Conservation (phyloP, 2,329 filamentous ascomycete genomes). For the Aspergillus brasiliensis region DNA sequence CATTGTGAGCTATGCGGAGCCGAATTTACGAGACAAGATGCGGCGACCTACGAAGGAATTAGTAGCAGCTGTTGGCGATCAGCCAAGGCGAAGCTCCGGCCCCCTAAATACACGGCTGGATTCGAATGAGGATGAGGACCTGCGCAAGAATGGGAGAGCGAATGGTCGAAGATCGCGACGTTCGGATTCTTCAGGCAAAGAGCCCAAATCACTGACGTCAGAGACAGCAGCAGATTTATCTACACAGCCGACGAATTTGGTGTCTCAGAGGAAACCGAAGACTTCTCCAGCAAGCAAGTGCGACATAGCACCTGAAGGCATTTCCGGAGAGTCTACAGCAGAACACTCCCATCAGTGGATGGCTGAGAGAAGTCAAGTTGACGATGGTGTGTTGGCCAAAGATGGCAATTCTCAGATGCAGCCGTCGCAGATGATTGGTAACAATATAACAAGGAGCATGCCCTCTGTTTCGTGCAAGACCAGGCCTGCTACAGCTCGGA, state of each 20-base stretch:
- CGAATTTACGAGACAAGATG: constrained; percentile 81
- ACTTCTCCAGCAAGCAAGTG: constrained; percentile 26
- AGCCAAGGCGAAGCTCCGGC: constrained; percentile 48
- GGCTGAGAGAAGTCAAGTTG: background rate
- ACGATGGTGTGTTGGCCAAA: no score
- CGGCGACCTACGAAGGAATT: constrained; percentile 75
- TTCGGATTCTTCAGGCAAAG: constrained; percentile 20
- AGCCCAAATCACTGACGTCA: constrained; percentile 19
- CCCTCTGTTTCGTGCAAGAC: constrained; percentile 7
- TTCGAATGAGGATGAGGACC: constrained; percentile 31
- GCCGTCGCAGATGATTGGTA: background rate
- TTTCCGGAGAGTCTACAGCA: background rate
- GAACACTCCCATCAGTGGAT: background rate
- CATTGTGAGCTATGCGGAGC: constrained; percentile 78
- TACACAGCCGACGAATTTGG: constrained; percentile 24
- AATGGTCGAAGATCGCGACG: constrained; percentile 12
- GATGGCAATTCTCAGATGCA: background rate
- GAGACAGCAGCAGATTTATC: constrained; percentile 14
- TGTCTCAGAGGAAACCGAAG: constrained; percentile 37
- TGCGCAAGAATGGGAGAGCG: constrained; percentile 1
- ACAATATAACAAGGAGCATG: background rate
- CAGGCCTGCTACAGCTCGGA: constrained; percentile 15
- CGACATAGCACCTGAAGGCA: background rate
- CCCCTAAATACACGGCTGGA: constrained; percentile 48
- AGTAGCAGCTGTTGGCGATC: constrained; percentile 68